Conservation (phyloP, 1,284 basidiomycete species). For the Taiwanofungus camphoratus region DNA sequence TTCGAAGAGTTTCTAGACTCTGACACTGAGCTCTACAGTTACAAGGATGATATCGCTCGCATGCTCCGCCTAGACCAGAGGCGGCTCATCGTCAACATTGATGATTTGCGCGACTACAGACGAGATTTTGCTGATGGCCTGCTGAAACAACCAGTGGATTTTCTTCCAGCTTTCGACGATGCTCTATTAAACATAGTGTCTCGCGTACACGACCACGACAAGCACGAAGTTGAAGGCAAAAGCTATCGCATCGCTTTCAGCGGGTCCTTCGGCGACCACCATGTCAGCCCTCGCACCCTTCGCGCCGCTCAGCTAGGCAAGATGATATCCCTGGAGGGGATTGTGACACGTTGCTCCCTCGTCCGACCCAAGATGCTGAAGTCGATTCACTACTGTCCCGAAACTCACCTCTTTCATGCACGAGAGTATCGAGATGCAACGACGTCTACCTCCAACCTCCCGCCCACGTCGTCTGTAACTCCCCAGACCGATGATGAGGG, state of each 20-base stretch:
- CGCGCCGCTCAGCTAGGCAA: slow-evolving; percentile 86
- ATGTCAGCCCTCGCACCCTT: slow-evolving; percentile 93
- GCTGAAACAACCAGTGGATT: slow-evolving; percentile 85
- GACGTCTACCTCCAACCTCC: slow-evolving; percentile 76
- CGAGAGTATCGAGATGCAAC: slow-evolving; percentile 93
- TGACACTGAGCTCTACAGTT: slow-evolving; percentile 74
- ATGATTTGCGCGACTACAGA: slow-evolving; percentile 93
- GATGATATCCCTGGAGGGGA: slow-evolving; percentile 97
- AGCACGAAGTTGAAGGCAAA: slow-evolving; percentile 80
- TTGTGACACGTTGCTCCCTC: slow-evolving; percentile 96
- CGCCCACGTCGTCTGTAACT: slow-evolving; percentile 88
- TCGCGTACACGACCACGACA: slow-evolving; percentile 72
- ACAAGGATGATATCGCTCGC: slow-evolving; percentile 80
- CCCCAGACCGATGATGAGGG: slow-evolving; percentile 93
- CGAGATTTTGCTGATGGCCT: slow-evolving; percentile 80
- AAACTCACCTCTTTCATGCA: slow-evolving; percentile 80
- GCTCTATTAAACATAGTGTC: slow-evolving; percentile 77
- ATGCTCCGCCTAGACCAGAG: slow-evolving; percentile 85
- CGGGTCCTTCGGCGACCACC: slow-evolving; percentile 98
- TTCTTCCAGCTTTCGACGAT: slow-evolving; percentile 88
- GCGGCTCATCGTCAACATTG: slow-evolving; percentile 93
- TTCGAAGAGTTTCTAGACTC: slow-evolving; percentile 88
- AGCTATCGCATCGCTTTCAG: slow-evolving; percentile 88
- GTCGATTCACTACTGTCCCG: slow-evolving; percentile 93
- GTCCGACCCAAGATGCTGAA: slow-evolving; percentile 98